Base-by-base conservation (phyloP, 202 grass and related monocot genomes). In the Miscanthus sacchariflorus region DNA sequence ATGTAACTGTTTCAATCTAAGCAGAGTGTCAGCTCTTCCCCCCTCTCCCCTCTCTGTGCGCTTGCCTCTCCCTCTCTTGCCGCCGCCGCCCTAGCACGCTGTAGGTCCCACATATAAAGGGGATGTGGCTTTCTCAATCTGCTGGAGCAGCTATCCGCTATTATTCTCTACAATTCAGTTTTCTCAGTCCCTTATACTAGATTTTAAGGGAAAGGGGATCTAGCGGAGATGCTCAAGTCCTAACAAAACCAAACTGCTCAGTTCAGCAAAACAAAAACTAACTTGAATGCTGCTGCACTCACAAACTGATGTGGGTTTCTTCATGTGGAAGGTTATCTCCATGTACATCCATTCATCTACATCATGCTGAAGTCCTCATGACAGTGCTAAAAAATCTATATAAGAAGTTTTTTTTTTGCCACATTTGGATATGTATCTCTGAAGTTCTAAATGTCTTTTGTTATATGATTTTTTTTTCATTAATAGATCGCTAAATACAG, bases 381-480 rank as follows among this genome's bases (percentile, higher is more conserved):
- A 72, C 56, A 63, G n/a, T 42, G 19, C 12, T 70, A 28, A 50
- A 9, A 8, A 5, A 87, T 49, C 1, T 46, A 49, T 69, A 17
- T 21, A 2, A 58, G 2, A 77, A 50, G 18, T 6, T 66, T 73
- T 91, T 91, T 73, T 74, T 84, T 87, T 40, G 5, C n/a, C 28
- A 80, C 39, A 59, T 67, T 33, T 44, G 30, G 43, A 68, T 74
- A 35, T 74, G 30, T 79, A n/a, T 27, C 54, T 40, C 6, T 77
- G 30, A 64, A 78, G 4, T 70, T 82, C 2, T 15, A 14, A 24
- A 12, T 18, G 6, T 0, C 39, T 43, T 36, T 15, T 8, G 19
- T 40, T 63, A 58, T 52, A 66, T 4, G 17, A 48, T 73, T 8
- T 69, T 36, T 44, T 44, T 63, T 38, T 54, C 35, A 48, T 21